phyloP scores from a whole-genome alignment of 768 basidiomycete species.

The Suillus cothurnatus region DNA sequence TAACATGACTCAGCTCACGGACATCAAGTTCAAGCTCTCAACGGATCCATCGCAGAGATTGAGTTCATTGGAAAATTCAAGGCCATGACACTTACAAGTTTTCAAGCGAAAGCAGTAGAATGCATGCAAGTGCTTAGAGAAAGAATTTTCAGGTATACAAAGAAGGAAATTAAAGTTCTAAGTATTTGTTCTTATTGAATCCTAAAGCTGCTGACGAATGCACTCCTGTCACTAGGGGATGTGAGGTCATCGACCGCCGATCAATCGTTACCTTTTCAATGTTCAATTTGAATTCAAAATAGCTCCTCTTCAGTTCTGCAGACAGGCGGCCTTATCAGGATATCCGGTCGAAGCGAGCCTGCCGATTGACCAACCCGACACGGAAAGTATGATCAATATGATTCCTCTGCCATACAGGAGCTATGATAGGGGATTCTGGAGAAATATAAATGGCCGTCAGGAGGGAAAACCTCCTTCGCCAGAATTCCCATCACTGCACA shows the following conservation, averaged over 20 bases:
- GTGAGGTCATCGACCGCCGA: not conserved
- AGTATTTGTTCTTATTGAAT: not conserved
- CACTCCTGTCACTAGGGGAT: not conserved
- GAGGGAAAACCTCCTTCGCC: not conserved
- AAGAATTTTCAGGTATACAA: too few relatives aligned
- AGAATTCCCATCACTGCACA: not conserved
- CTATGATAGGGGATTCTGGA: not conserved
- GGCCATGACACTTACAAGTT: too few relatives aligned
- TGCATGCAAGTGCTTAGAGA: too few relatives aligned
- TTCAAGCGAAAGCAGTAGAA: too few relatives aligned
- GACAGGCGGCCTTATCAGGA: not conserved
- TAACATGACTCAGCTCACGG: too few relatives aligned
- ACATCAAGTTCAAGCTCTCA: too few relatives aligned
- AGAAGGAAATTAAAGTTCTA: too few relatives aligned
- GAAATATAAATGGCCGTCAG: not conserved
- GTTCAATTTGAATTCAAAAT: not conserved
- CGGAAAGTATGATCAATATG: conserved; percentile 2
- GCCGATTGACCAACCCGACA: not conserved
- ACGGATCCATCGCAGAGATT: too few relatives aligned
- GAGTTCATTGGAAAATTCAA: too few relatives aligned
- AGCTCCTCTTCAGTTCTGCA: not conserved
- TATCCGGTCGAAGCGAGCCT: not conserved
- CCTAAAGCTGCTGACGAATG: not conserved
- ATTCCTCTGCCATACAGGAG: not conserved
- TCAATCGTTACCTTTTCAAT: not conserved